Evolutionary conservation across 495 filamentous ascomycete species (phyloP).

Genomic region (Penicillium flavigenum): DNA sequence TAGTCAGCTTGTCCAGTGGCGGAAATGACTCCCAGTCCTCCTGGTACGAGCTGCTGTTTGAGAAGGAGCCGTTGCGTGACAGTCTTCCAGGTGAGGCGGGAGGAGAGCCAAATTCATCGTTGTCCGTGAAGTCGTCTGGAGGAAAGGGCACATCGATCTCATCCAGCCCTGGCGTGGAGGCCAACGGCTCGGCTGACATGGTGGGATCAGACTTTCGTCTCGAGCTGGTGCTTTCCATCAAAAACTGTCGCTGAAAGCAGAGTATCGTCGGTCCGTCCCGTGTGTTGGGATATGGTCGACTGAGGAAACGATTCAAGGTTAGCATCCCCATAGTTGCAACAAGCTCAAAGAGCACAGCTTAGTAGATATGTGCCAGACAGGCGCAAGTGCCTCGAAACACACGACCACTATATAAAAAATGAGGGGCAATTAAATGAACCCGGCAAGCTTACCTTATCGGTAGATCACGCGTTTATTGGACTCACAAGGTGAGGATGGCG

Average conservation of each 20-base stretch:
- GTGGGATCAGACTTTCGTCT: conserved; percentile 29
- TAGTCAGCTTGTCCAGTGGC: conserved; percentile 84
- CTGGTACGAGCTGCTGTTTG: conserved; percentile 72
- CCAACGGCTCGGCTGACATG: conserved; percentile 30
- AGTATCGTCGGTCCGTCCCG: conserved; percentile 46
- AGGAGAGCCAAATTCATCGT: conserved; percentile 41
- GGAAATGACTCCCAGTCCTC: conserved; percentile 89
- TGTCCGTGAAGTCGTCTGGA: conserved; percentile 28
- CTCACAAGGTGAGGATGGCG: conserved; percentile 17
- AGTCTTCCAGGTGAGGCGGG: conserved; percentile 42
- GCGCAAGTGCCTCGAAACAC: not conserved
- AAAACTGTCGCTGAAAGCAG: conserved; percentile 45
- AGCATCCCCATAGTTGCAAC: conserved; percentile 42
- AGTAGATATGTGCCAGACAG: not conserved
- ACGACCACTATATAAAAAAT: conserved; percentile 9
- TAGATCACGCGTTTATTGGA: conserved; percentile 12
- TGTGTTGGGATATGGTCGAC: conserved; percentile 39
- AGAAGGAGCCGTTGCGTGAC: conserved; percentile 74
- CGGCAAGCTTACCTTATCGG: conserved; percentile 18
- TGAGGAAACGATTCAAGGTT: conserved; percentile 46
- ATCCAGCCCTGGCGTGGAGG: conserved; percentile 26
- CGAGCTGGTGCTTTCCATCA: conserved; percentile 39
- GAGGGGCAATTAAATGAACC: conserved; percentile 10
- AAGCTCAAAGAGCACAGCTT: not conserved
- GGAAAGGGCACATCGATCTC: conserved; percentile 25